Evolutionary conservation across 768 basidiomycete species (phyloP), one percentile per base, ranked within the genome.

Genomic region (Piloderma croceum): DNA sequence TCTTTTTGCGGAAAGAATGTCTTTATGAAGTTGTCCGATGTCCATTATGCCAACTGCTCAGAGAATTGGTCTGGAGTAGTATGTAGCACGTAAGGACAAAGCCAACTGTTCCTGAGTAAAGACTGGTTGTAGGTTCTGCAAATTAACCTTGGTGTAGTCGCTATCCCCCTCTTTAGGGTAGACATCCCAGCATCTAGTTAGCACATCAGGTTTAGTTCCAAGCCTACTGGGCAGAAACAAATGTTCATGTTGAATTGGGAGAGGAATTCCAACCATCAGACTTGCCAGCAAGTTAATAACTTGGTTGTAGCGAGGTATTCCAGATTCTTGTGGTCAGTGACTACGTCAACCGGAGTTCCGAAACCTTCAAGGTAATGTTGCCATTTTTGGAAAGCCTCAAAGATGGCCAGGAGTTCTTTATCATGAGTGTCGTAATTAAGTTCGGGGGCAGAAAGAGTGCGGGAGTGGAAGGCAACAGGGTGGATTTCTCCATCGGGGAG

Each of bases 371-470:
- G 51, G 55, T 57, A 59, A 32, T 63, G 49, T 6, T 57, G 46
- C 61, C 61, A 63, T 9, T 64, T 57, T 0, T 49, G n/a, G 1
- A 71, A 45, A 0, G 60, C 58, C 21, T 53, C 23, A n/a, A 76
- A 59, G 20, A 77, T 70, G 0, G 72, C 69, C 3, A 76, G 59
- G 0, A 77, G 40, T 51, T 80, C 76, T 42, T 64, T 63, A 47
- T 79, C 61, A 39, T 69, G 56, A 24, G 62, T 60, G 15, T 68
- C 57, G 47, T 77, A 77, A 47, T 76, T 75, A 3, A 52, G 36
- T 49, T 77, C 68, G 0, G 63, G 55, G 0, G 41, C 18, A 6
- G 35, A 50, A 0, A 71, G 40, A 5, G 54, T 48, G 5, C 59
- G 55, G 0, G 67, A 73, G 3, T 53, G 45, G 43, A 63, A 76